Conservation (phyloP, 345 rosid genomes). For the Camelina sativa region DNA sequence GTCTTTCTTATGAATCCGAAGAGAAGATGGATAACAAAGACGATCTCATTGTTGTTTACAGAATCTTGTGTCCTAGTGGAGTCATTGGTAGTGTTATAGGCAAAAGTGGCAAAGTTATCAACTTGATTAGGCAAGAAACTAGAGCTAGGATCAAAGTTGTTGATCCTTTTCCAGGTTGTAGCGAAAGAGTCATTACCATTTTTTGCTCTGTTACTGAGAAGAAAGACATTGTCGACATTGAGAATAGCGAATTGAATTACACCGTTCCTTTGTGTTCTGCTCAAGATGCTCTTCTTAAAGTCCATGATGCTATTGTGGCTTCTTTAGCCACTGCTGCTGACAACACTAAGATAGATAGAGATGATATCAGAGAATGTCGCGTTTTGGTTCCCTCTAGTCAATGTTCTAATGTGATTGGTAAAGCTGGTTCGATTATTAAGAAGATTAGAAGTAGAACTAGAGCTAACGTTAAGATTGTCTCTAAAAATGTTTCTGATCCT, state of each 20-base stretch:
- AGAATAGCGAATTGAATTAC: conserved; percentile 53
- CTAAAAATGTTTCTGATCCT: conserved; percentile 85
- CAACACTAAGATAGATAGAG: conserved; percentile 59
- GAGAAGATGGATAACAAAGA: conserved; percentile 50
- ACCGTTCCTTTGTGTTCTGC: conserved; percentile 69
- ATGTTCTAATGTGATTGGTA: conserved; percentile 90
- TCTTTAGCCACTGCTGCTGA: conserved; percentile 59
- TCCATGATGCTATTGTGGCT: conserved; percentile 67
- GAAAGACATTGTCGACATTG: conserved; percentile 64
- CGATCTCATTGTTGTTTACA: conserved; percentile 65
- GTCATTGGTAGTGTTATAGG: conserved; percentile 98
- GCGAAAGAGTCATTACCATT: conserved; percentile 75
- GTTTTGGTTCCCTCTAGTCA: conserved; percentile 93
- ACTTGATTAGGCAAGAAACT: conserved; percentile 82
- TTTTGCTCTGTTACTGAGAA: conserved; percentile 75
- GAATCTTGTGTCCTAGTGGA: conserved; percentile 84
- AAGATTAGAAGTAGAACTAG: conserved; percentile 75
- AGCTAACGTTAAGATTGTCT: conserved; percentile 63
- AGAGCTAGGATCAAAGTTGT: conserved; percentile 93
- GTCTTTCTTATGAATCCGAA: conserved; percentile 56
- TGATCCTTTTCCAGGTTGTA: conserved; percentile 81
- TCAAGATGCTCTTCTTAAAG: conserved; percentile 88
- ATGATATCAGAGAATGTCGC: conserved; percentile 75
- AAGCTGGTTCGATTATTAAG: conserved; percentile 82
- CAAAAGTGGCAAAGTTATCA: conserved; percentile 88